Evolutionary conservation across 495 filamentous ascomycete species (phyloP).

Genomic region (Annulohypoxylon maeteangense): DNA sequence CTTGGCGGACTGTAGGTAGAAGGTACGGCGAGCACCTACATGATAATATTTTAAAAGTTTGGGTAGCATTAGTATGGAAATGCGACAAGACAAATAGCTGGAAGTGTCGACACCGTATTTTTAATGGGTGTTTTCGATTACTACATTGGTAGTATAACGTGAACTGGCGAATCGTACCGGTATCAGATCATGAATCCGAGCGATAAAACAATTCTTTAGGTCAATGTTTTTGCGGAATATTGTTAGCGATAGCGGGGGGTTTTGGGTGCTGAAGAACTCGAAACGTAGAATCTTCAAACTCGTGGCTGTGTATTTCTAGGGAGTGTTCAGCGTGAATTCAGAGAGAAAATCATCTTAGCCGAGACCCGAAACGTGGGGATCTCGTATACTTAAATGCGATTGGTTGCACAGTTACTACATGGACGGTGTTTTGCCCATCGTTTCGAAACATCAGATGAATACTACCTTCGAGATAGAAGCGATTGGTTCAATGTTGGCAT

Average conservation of each 20-base stretch:
- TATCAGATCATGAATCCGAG: neutral
- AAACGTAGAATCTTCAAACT: conserved; percentile 25
- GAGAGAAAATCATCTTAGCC: neutral
- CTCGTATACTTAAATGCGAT: conserved; percentile 32
- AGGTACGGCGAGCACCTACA: neutral
- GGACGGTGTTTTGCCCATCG: conserved; percentile 29
- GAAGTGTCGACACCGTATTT: no score
- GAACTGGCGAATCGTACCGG: no score
- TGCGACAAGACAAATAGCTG: no score
- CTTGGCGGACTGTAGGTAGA: conserved; percentile 23
- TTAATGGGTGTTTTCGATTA: neutral
- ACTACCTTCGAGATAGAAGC: neutral
- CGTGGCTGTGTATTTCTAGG: conserved; percentile 1
- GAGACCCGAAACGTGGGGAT: conserved; percentile 28
- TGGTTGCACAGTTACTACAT: conserved; percentile 12
- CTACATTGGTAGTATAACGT: neutral
- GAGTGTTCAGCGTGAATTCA: conserved; percentile 6
- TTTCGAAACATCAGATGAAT: conserved; percentile 36
- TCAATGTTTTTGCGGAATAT: neutral
- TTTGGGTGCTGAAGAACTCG: neutral
- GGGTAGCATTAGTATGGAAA: no score
- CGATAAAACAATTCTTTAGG: neutral
- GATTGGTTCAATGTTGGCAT: conserved; percentile 2
- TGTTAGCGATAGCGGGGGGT: neutral
- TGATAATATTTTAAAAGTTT: neutral